Base-by-base conservation (phyloP, 129 eudicot genomes). In the Lonicera japonica region DNA sequence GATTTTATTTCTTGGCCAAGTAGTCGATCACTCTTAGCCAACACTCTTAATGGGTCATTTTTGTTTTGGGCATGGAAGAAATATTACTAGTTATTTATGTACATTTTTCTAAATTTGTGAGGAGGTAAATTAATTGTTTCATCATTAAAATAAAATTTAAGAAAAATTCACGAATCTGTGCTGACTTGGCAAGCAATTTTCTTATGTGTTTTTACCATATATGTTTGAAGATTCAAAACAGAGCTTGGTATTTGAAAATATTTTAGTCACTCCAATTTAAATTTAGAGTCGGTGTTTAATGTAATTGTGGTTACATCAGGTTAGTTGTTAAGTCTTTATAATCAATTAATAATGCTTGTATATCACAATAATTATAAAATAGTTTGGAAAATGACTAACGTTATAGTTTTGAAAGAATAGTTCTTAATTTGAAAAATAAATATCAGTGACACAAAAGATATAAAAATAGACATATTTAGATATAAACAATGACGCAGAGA, bases 1-100 rank as follows among this genome's bases (percentile, higher is more conserved):
- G 24, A 54, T 4, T 43, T 25, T 24, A 46, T 64, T 10, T 55
- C 23, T 64, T 21, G 7, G 54, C 55, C 67, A 45, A 24, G 67
- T 14, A 10, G 16, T 43, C 8, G 13, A 43, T 43, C 50, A 29
- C 50, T 43, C 50, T 43, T 43, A 8, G 50, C 50, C 67, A 45
- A 54, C 29, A 48, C 34, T 19, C 23, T 63, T 29, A 13, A n/a
- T 24, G 58, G 39, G 23, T 25, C 11, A 12, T 47, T 52, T 19
- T 19, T 10, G 34, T 21, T 17, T 19, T 7, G 54, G 58, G 20
- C 69, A 51, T 36, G 48, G 20, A 56, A 18, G 25, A 11, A 56
- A 25, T 46, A 52, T 16, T 47, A 12, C 43, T 63, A 63, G 7
- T 10, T 8, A 14, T 43, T n/a, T 43, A 43, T 63, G 67, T 63